Evolutionary conservation across 2,329 filamentous ascomycete species (phyloP), one percentile per base, ranked within the genome.

Genomic region (Arthroderma sp.): DNA sequence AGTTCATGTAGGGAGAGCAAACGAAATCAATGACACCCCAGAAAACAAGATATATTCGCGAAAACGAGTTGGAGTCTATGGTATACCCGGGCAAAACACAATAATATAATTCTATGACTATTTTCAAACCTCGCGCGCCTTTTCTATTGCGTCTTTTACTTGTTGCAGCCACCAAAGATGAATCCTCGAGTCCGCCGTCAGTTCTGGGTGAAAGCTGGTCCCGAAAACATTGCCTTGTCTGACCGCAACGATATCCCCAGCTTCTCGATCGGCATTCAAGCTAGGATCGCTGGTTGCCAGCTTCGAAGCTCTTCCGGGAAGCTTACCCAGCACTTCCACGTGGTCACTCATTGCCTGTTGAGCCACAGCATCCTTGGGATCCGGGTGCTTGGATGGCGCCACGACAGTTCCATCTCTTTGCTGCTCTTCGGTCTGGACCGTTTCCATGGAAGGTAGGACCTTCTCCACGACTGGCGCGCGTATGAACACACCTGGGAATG

Each of bases 121-220:
- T 40, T 28, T 40, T 49, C 41, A 46, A 51, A 36, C 38, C 9
- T 29, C 47, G n/a, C 48, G 50, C 47, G 56, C 53, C 47, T 52
- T 55, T 36, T 54, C 53, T 45, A 65, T 56, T 30, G 64, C 66
- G 38, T 67, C 58, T 41, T 73, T 56, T 30, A 86, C 83, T 63
- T 89, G 77, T 53, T 74, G 68, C 59, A 98, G 58, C 91, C 91
- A 98, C 91, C 91, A 96, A 4, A 77, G 73, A 63, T 98, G 91
- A 57, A 96, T 93, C 45, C 91, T 75, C 46, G 80, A 70, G 66
- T 98, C 91, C 5, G 79, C 76, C 0, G 89, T 96, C 61, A 98
- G 63, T 63, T 98, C 91, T 0, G 91, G 91, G 56, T 96, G 91
- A 59, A 96, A 98, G 57, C 88, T 95, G 3, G 84, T 95, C 3